Base-by-base conservation (phyloP, 495 filamentous ascomycete genomes). In the Thozetella sp. region DNA sequence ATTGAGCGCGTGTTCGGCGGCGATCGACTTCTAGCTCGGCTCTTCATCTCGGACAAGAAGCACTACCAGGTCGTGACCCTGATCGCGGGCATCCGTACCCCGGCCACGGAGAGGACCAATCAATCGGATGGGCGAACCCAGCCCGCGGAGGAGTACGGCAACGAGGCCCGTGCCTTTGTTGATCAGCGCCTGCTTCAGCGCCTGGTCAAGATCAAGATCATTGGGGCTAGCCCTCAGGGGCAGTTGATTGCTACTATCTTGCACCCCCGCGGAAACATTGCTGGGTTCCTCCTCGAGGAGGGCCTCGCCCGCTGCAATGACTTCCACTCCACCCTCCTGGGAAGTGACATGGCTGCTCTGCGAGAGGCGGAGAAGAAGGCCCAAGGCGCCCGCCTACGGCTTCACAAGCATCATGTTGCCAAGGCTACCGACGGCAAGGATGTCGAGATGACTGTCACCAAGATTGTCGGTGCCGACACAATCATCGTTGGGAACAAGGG, bases 231-330 rank as follows among this genome's bases (percentile, higher is more conserved):
- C 51, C 92, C 92, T 0, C 93, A 97, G 70, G 86, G 86, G 50
- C 92, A 95, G 66, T 80, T 97, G 19, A 84, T 97, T 60, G 92
- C 86, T 48, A 82, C 83, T 30, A 82, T 99, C 23, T 80, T 90
- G 45, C 96, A 98, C 73, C 92, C 92, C 22, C 87, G 89, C 22
- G 96, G 96, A 51, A 96, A 90, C 72, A 95, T 99, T 71, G 92
- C 93, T 25, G 90, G 90, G 57, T 91, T 93, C 71, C 73, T 98
- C 17, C 87, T 97, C 24, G 86, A 92, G 61, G 91, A 90, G 50
- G 96, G 96, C 62, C 77, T 97, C 43, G 96, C 93, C 43, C 84
- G 92, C 63, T 98, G 95, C 80, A 89, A 90, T 45, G 96, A 99
- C 71, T 91, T 91, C 74, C 96, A 99, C 74, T 95, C 92, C 1